Evolutionary conservation across 2,329 filamentous ascomycete genomes (phyloP).

Genomic region (Xylaria polymorpha): DNA sequence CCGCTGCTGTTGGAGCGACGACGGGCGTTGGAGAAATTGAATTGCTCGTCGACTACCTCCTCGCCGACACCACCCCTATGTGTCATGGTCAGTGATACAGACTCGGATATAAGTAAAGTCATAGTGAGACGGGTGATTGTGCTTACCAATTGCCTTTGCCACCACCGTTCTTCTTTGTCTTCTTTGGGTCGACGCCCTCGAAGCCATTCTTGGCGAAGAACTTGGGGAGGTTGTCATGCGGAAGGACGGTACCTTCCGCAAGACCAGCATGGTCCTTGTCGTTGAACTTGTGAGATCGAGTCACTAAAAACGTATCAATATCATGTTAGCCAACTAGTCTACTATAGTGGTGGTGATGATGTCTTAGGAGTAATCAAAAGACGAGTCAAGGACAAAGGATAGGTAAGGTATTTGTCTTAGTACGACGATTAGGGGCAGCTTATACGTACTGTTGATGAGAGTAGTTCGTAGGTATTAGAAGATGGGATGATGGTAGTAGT

Average conservation of each 20-base stretch:
- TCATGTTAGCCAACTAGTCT: constrained; percentile 23
- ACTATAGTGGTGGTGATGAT: not conserved
- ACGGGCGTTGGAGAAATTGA: constrained; percentile 85
- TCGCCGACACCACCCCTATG: constrained; percentile 84
- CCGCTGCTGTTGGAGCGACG: constrained; percentile 93
- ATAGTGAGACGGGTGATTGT: not conserved
- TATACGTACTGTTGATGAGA: constrained; percentile 29
- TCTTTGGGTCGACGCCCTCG: constrained; percentile 84
- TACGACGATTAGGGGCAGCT: not conserved
- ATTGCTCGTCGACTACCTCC: constrained; percentile 85
- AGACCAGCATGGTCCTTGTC: constrained; percentile 88
- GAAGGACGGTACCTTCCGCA: constrained; percentile 76
- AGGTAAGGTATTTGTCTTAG: not conserved
- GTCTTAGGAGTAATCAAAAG: not conserved
- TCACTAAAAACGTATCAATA: constrained; percentile 71
- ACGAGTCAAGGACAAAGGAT: constrained; percentile 7
- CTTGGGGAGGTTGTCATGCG: constrained; percentile 82
- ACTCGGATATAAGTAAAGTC: not conserved
- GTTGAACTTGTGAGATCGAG: constrained; percentile 95
- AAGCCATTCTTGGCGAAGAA: constrained; percentile 93
- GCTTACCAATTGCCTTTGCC: constrained; percentile 94
- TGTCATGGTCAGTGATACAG: not conserved
- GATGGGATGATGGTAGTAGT: constrained; percentile 14
- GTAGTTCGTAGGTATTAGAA: constrained; percentile 3
- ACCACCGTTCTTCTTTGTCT: constrained; percentile 95